Conservation (phyloP, 805 yeast species). For the Ogataea allantospora region DNA sequence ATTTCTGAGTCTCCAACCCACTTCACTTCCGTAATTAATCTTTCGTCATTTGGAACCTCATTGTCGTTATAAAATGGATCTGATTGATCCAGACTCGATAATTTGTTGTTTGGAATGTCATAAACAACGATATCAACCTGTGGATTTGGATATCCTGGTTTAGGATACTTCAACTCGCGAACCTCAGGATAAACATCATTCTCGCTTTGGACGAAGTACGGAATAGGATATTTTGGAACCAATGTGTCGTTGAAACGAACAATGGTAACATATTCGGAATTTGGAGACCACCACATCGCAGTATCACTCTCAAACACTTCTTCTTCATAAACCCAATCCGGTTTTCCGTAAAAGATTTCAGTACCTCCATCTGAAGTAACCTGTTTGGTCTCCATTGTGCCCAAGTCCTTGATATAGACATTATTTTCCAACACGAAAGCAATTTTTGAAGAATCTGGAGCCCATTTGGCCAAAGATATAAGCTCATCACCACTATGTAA, state of each 20-base stretch:
- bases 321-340: conserved; percentile 95
- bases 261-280: conserved; percentile 62
- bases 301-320: conserved; percentile 72
- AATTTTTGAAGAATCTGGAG: conserved; percentile 65
- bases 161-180: conserved; percentile 70
- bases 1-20: conserved; percentile 63
- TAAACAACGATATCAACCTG: conserved; percentile 52
- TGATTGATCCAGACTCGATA: conserved; percentile 22
- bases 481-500: conserved; percentile 20
- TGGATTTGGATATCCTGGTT: conserved; percentile 80
- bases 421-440: conserved; percentile 71
- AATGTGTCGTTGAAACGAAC: conserved; percentile 68
- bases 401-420: conserved; percentile 52
- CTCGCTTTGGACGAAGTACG: conserved; percentile 63
- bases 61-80: conserved; percentile 43
- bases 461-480: conserved; percentile 58
- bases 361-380: conserved; percentile 70
- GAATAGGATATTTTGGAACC: conserved; percentile 72
- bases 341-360: conserved; percentile 77
- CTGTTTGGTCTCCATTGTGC: conserved; percentile 32
- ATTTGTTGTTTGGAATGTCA: conserved; percentile 31
- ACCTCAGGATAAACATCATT: conserved; percentile 56
- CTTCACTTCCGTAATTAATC: conserved; percentile 62
- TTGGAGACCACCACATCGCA: conserved; percentile 87
- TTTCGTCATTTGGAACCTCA: conserved; percentile 40